Base-by-base conservation (phyloP, 2,329 filamentous ascomycete genomes). In the Fusarium sp. region DNA sequence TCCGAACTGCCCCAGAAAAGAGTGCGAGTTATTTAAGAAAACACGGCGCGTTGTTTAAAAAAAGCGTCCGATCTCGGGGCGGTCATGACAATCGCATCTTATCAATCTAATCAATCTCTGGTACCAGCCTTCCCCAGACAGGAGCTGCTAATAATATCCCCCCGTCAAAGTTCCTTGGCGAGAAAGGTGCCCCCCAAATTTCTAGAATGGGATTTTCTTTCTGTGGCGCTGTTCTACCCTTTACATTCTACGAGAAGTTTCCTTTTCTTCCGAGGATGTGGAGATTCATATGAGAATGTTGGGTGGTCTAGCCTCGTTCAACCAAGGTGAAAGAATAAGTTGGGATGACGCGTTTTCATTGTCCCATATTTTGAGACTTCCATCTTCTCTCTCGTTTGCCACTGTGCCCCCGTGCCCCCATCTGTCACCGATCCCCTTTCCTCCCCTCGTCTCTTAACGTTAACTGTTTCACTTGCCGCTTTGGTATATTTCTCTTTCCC, bases 41-140 rank as follows among this genome's bases (percentile, higher is more conserved):
- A 65, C 72, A 72, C 72, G 64, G 72, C 33, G 60, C 43, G 66
- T 45, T 67, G 31, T 27, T 48, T 29, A 24, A 22, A 16, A 16
- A 27, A 29, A 66, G 52, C 43, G 59, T 74, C 72, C 72, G 72
- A 73, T 69, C 50, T 74, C 72, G 72, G 72, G 65, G 33, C 14
- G 20, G 20, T 29, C 60, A 48, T 73, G 66, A 67, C 59, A 74
- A 65, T 75, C 69, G 61, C 69, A 75, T 75, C 73, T 75, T 75
- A 75, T 75, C 73, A 75, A 75, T 75, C 72, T 74, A 69, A 74
- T 74, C 72, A 69, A 74, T 74, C 72, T 74, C 58, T 65, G 33
- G 35, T n/a, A 27, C 20, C 1, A 35, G 27, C 35, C 5, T 69
- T 68, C 72, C 72, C 72, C 68, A 69, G 72, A 73, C 65, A 39